Evolutionary conservation across 768 basidiomycete species (phyloP), one percentile per base, ranked within the genome.

Genomic region (Tricholoma sp.): DNA sequence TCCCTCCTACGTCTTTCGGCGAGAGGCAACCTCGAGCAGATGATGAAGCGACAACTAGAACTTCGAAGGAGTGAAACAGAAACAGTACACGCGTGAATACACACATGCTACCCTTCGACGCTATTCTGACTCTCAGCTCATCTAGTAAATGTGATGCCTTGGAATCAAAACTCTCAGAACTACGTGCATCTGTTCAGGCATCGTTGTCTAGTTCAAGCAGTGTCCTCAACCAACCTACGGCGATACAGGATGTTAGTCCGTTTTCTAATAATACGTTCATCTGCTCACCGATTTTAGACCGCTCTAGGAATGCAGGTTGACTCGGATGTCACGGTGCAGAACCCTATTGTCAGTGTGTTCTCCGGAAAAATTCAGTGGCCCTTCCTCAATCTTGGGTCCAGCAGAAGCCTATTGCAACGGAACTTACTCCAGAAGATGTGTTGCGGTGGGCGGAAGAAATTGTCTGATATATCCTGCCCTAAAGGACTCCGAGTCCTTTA

Each of bases 41-140:
- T 94, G 86, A 89, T 94, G 86, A 76, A 80, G 43, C 78, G 83
- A 18, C 91, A 94, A 64, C 75, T 94, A 4, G 84, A 91, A 53
- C 72, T 88, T 21, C 78, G 93, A 50, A 76, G 76, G 56, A 83
- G 86, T 63, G 92, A 94, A 72, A 90, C 91, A 0, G 76, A 66
- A 56, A 69, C 74, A 6, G 75, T 94, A 49, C 88, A 91, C 64
- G 69, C 76, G 92, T 94, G 70, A 57, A 85, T 74, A 24, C 14
- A 22, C 43, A 49, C 16, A 1, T 43, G 21, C 14, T 10, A 5
- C n/a, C 51, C 8, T 37, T 35, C 9, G 4, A 10, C 19, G 19
- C 6, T 39, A 14, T n/a, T 41, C 21, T 22, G 57, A 56, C 19
- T 47, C 57, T 54, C 24, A 39, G 31, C 37, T 22, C 22, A 12